Percentiles rank a stretch among this genome's conserved stretches.
Conservation (phyloP, 371 early-diverging fungal genomes). For the Fennellomyces sp. region DNA sequence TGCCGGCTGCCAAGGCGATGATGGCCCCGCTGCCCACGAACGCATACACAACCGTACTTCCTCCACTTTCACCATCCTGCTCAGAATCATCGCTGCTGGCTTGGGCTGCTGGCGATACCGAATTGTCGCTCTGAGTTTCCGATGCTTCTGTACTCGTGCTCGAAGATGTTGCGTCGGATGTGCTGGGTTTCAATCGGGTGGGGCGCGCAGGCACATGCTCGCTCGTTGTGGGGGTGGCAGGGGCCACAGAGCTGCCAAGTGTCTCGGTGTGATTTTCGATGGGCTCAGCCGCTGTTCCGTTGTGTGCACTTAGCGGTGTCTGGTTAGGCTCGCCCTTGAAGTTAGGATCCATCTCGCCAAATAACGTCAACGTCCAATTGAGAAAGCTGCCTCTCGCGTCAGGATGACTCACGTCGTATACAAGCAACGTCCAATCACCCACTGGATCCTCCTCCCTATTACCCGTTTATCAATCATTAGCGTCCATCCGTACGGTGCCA, state of each 20-base stretch:
- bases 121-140: neutral
- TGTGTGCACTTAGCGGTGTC: constrained; percentile 6
- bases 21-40: constrained; percentile 25
- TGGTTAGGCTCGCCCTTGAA: constrained; percentile 35
- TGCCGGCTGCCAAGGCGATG: constrained; percentile 15
- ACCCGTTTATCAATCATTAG: neutral
- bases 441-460: constrained; percentile 83
- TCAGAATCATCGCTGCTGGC: neutral
- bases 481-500: neutral
- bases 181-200: constrained; percentile 17
- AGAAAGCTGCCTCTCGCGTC: constrained; percentile 46
- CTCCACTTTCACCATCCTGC: neutral
- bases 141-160: neutral
- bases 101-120: constrained; percentile 9
- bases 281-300: constrained; percentile 1
- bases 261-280: neutral
- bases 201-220: constrained; percentile 18
- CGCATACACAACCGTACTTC: constrained; percentile 17
- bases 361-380: constrained; percentile 73
- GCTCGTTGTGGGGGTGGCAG: neutral
- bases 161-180: neutral
- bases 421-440: constrained; percentile 85
- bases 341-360: constrained; percentile 57
- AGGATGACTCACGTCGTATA: constrained; percentile 56
- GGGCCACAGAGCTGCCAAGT: neutral